These are phyloP conservation scores for Candida methanosorbosa DNA, from an alignment of 805 yeast genomes.

Conservation along the genomic window DNA sequence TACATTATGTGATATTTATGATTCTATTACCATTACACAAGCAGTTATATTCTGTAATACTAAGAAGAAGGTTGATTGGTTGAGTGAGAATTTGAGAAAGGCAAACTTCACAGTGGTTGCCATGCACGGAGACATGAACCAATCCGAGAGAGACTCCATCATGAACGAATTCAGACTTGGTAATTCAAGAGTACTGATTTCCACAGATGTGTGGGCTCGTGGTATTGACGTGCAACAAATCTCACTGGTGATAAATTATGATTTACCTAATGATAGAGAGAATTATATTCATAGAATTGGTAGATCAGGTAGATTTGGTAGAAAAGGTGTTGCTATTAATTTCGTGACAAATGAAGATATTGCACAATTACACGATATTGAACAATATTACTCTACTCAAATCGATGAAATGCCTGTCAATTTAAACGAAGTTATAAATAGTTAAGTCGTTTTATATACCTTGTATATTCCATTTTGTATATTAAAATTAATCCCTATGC, in stretches of 20 bases:
- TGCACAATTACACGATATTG: slow-evolving; percentile 64
- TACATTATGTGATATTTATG: slow-evolving; percentile 89
- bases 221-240: slow-evolving; percentile 99
- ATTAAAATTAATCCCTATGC: too few relatives aligned
- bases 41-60: slow-evolving; percentile 98
- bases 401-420: slow-evolving; percentile 75
- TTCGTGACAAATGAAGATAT: slow-evolving; percentile 78
- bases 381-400: slow-evolving; percentile 64
- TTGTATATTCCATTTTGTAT: too few relatives aligned
- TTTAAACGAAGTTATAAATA: slow-evolving; percentile 28
- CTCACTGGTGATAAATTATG: slow-evolving; percentile 91
- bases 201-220: slow-evolving; percentile 97
- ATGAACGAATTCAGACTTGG: slow-evolving; percentile 97
- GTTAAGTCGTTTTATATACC: neutral
- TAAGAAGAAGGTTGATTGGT: slow-evolving; percentile 88
- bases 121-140: slow-evolving; percentile 97
- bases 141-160: slow-evolving; percentile 86
- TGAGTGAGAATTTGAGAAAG: slow-evolving; percentile 68
- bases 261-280: slow-evolving; percentile 86
- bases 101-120: slow-evolving; percentile 88
- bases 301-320: slow-evolving; percentile 96
- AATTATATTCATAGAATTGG: slow-evolving; percentile 97
- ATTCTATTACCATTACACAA: slow-evolving; percentile 90
- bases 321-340: slow-evolving; percentile 97
- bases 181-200: slow-evolving; percentile 83